Base-by-base conservation (phyloP, 164 flowering plant species). In the Vitis rupestris region DNA sequence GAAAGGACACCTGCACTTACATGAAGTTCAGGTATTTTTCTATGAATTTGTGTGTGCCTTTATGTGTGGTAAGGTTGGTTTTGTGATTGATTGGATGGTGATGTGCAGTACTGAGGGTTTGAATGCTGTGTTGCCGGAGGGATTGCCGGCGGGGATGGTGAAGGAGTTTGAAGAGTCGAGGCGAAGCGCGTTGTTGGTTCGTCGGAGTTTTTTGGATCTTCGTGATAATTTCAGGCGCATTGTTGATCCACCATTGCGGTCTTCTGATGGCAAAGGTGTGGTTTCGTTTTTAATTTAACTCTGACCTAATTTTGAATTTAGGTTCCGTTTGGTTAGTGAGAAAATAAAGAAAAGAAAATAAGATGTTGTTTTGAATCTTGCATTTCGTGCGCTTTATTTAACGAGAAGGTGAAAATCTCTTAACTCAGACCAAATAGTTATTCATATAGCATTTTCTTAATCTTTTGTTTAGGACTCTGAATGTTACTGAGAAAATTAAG, bases 141-240 rank as follows among this genome's bases (percentile, higher is more conserved):
- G 93, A 53, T 77, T 90, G 75, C 87, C 90, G 1, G 11, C 16
- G 19, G 94, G 89, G 9, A 87, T 91, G 88, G 72, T 65, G 75
- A 80, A 74, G 77, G 94, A 91, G 79, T 91, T 91, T 48, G 84
- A 83, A 59, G 91, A 89, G 23, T 79, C 91, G 0, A 77, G 71
- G 82, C 74, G 91, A 27, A 70, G 64, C 10, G 84, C 93, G 1
- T 72, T 91, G 79, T 86, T 91, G 4, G 85, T 91, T 61, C 82
- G 94, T 15, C 83, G 82, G 74, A 81, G 83, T 59, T 91, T 89
- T 75, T 79, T 91, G 80, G 90, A 90, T 67, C 87, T 91, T 62
- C 89, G 97, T 0, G 93, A 91, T 54, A 86, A 91, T 70, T 90
- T 87, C 50, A 82, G 93, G 65, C 90, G 91, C 17, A 71, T 91